Evolutionary conservation across 169 alveolate genomes (phyloP).

Genomic region (Plasmodium cynomolgi): DNA sequence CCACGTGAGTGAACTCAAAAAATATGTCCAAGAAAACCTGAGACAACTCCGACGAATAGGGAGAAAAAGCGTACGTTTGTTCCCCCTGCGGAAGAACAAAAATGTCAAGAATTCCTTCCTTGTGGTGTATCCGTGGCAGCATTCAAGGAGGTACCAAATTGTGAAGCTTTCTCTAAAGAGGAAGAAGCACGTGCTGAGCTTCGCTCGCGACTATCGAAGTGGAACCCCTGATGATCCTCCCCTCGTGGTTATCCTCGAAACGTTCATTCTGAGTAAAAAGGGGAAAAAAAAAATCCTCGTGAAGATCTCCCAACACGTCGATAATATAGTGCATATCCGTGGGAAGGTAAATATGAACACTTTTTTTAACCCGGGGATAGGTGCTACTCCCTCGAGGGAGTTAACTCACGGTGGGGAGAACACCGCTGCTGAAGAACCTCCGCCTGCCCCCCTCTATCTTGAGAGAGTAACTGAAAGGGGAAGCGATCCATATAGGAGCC

Average conservation of each 20-base stretch:
- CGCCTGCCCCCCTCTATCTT: neutral
- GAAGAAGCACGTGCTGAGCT: conserved; percentile 28
- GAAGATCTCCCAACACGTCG: conserved; percentile 20
- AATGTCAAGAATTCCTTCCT: conserved; percentile 27
- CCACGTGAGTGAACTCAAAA: neutral
- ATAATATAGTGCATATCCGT: conserved; percentile 16
- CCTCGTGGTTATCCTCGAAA: conserved; percentile 3
- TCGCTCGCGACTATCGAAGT: neutral
- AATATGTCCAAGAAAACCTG: neutral
- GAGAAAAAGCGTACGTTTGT: conserved; percentile 1
- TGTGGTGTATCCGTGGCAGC: conserved; percentile 3
- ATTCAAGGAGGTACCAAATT: neutral
- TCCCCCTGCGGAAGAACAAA: conserved; percentile 52
- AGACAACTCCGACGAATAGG: conserved; percentile 7
- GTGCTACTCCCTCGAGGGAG: neutral
- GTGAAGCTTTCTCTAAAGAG: conserved; percentile 12
- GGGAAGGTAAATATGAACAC: conserved; percentile 42
- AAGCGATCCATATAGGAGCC: neutral
- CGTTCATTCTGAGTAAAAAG: conserved; percentile 7
- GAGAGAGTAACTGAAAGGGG: neutral
- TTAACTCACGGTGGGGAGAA: neutral
- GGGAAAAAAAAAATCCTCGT: conserved; percentile 14
- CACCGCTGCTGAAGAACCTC: neutral
- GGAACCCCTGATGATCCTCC: neutral
- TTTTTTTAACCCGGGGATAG: neutral